These are phyloP conservation scores for Aegle marmelos DNA, from an alignment of 345 rosid species.

Conservation along the genomic window DNA sequence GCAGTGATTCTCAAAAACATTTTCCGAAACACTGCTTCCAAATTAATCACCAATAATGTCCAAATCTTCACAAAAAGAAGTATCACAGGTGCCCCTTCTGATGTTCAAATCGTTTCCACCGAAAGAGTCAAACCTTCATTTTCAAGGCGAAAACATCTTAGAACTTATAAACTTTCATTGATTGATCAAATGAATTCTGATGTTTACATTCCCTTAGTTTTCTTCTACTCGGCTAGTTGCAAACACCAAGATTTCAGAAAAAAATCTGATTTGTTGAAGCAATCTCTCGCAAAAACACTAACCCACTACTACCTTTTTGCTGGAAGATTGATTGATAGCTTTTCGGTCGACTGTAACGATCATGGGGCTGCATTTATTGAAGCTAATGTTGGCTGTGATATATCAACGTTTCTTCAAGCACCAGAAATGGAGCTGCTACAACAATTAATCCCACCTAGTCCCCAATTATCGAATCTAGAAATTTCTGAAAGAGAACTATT, in stretches of 20 bases:
- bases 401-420: slow-evolving; percentile 9
- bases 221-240: slow-evolving; percentile 15
- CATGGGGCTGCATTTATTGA: too few relatives aligned
- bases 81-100: neutral
- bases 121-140: too few relatives aligned
- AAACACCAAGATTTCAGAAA: neutral
- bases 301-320: slow-evolving; percentile 26
- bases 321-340: slow-evolving; percentile 13
- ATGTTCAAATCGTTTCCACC: too few relatives aligned
- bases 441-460: slow-evolving; percentile 16
- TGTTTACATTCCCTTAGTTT: slow-evolving; percentile 17
- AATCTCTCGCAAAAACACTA: slow-evolving; percentile 19
- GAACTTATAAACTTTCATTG: too few relatives aligned
- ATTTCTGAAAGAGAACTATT: neutral
- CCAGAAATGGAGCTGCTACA: slow-evolving; percentile 1
- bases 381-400: too few relatives aligned
- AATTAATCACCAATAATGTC: too few relatives aligned
- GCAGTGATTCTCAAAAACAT: too few relatives aligned
- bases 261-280: slow-evolving; percentile 1
- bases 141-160: too few relatives aligned
- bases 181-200: slow-evolving; percentile 19
- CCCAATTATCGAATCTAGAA: neutral
- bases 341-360: slow-evolving; percentile 1
- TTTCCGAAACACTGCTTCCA: too few relatives aligned
- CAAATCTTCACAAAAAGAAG: too few relatives aligned